phyloP scores from a whole-genome alignment of 2,329 filamentous ascomycete genomes.

The Chrysosporium keratinophilum region DNA sequence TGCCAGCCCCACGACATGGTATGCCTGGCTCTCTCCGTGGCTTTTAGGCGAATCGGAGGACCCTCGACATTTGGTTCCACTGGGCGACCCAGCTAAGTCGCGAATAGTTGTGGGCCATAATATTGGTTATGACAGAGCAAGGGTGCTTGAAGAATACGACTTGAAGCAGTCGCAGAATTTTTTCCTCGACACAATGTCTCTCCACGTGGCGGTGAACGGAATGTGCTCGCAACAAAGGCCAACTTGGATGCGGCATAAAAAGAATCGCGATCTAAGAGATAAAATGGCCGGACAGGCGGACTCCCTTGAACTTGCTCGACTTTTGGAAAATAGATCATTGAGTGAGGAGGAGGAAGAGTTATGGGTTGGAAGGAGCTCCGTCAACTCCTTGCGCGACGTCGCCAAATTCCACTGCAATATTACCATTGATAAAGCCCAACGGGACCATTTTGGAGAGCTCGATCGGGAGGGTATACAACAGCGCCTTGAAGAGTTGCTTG shows the following conservation, averaged over 20 bases:
- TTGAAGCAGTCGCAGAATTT: slow-evolving; percentile 71
- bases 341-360: slow-evolving; percentile 83
- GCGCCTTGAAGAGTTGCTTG: slow-evolving; percentile 70
- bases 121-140: slow-evolving; percentile 83
- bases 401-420: slow-evolving; percentile 92
- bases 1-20: slow-evolving; percentile 81
- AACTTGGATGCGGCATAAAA: slow-evolving; percentile 95
- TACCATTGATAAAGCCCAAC: slow-evolving; percentile 76
- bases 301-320: slow-evolving; percentile 57
- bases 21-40: slow-evolving; percentile 96
- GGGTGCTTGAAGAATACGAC: slow-evolving; percentile 80
- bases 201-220: slow-evolving; percentile 94
- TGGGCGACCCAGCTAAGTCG: slow-evolving; percentile 63
- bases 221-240: slow-evolving; percentile 97
- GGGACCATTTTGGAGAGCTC: slow-evolving; percentile 77
- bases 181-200: slow-evolving; percentile 94
- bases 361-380: slow-evolving; percentile 88
- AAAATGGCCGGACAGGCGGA: slow-evolving; percentile 62
- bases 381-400: slow-evolving; percentile 90
- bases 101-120: slow-evolving; percentile 89
- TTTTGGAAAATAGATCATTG: slow-evolving; percentile 58
- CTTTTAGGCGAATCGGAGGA: slow-evolving; percentile 69
- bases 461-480: slow-evolving; percentile 59
- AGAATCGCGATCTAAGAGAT: slow-evolving; percentile 73
- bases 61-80: slow-evolving; percentile 70